Evolutionary conservation across 2,329 filamentous ascomycete species (phyloP).

Genomic region (Metarhizium anisopliae): DNA sequence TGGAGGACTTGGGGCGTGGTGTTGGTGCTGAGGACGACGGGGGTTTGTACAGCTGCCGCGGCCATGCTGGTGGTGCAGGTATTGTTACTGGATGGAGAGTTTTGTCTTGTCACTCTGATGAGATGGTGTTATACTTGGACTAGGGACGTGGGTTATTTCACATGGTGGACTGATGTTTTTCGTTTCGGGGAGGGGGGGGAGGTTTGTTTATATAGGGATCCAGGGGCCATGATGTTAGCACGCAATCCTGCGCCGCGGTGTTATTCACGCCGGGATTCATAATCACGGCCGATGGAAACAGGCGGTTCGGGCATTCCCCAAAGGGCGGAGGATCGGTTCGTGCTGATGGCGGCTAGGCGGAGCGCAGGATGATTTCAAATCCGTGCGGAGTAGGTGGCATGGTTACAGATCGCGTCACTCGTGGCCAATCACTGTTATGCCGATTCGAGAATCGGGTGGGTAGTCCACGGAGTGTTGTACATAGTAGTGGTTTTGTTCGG

Average conservation of each 20-base stretch:
- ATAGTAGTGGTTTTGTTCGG: no score
- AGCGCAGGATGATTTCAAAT: constrained; percentile 1
- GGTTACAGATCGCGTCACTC: constrained; percentile 16
- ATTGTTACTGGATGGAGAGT: background rate
- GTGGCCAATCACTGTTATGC: constrained; percentile 2
- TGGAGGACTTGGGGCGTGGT: constrained; percentile 4
- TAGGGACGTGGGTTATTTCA: no score
- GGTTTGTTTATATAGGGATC: background rate
- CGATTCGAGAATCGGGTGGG: background rate
- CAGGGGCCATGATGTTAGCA: background rate
- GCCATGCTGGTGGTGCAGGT: constrained; percentile 11
- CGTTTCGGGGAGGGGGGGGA: background rate
- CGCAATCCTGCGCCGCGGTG: background rate
- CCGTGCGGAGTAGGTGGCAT: background rate
- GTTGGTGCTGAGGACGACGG: constrained; percentile 4
- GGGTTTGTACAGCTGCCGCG: constrained; percentile 13
- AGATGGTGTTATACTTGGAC: no score
- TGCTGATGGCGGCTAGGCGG: background rate
- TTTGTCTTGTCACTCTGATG: no score
- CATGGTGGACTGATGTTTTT: no score
- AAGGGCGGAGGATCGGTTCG: no score
- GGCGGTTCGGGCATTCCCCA: no score
- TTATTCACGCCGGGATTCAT: background rate
- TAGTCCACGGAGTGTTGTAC: background rate
- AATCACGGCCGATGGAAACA: background rate